Base-by-base conservation (phyloP, 352 stramenopile genomes). In the Pythium chondricola region DNA sequence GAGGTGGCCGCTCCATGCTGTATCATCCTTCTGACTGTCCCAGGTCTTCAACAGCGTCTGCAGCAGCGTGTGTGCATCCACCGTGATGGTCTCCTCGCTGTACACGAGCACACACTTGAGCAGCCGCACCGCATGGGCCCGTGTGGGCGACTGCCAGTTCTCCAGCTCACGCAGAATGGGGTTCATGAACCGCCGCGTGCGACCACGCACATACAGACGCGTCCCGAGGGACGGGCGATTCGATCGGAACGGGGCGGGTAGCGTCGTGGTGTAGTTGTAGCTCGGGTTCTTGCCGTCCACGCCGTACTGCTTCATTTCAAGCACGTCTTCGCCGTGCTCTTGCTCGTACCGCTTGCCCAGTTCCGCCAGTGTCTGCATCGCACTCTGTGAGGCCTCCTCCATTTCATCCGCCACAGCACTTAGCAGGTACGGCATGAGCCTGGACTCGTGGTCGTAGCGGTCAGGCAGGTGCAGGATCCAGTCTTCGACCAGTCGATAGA, bases 241-340 rank as follows among this genome's bases (percentile, higher is more conserved):
- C 30, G 58, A 55, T 3, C 20, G 7, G 47, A 98, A 97, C 7
- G 93, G 90, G 6, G 52, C 22, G n/a, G 89, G 90, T 17, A 97
- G 70, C 11, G 44, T 52, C 29, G 71, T 73, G 18, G 36, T 36
- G 48, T 98, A 95, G 61, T 98, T 97, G 56, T 83, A 92, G 14
- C 48, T 73, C 13, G 74, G 67, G 46, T 88, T 79, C 51, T 84
- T 84, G 20, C 93, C 94, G 56, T 98, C 94, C 7, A 98, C 73
- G 20, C 89, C 93, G 59, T 98, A 97, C 69, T 98, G 94, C 29
- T 93, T 88, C 29, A 95, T 71, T 63, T 98, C 93, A 26, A 98
- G 75, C 10, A 98, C 66, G 6, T 97, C 77, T 35, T 84, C 67
- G 11, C 64, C 71, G 35, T 89, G 76, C 13, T 93, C 81, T 21